Conservation (phyloP, 805 yeast genomes). For the Clavispora asparagi region DNA sequence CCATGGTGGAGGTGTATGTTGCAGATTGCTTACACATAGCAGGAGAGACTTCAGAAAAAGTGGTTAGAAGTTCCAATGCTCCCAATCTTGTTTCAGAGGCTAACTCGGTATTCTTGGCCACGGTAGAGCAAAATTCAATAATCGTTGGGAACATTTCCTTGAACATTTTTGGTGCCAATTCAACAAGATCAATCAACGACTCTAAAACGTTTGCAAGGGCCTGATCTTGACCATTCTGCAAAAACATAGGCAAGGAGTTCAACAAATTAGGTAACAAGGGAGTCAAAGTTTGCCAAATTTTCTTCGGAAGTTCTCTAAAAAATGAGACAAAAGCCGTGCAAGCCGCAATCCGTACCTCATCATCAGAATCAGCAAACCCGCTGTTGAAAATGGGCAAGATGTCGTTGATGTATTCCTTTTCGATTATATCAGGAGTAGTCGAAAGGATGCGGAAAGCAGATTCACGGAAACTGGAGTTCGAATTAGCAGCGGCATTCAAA, state of each 20-base stretch:
- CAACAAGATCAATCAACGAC: constrained; percentile 83
- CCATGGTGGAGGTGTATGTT: constrained; percentile 65
- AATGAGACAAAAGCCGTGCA: constrained; percentile 89
- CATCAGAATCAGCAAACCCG: constrained; percentile 77
- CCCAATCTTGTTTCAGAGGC: constrained; percentile 78
- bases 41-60: constrained; percentile 91
- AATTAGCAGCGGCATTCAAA: constrained; percentile 53
- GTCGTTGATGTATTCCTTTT: constrained; percentile 48
- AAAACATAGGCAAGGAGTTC: constrained; percentile 80
- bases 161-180: constrained; percentile 91
- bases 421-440: constrained; percentile 74
- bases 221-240: constrained; percentile 70
- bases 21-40: constrained; percentile 85
- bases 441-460: constrained; percentile 87
- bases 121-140: constrained; percentile 77
- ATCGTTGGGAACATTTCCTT: constrained; percentile 86
- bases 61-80: constrained; percentile 82
- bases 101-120: constrained; percentile 73
- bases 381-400: constrained; percentile 65
- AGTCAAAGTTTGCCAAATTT: constrained; percentile 70
- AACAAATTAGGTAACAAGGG: constrained; percentile 78
- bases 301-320: constrained; percentile 76
- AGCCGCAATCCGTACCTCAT: constrained; percentile 85
- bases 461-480: constrained; percentile 71
- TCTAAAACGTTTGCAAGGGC: constrained; percentile 87